Evolutionary conservation across 2,329 filamentous ascomycete species (phyloP).

Genomic region (Lanzia echinophila): DNA sequence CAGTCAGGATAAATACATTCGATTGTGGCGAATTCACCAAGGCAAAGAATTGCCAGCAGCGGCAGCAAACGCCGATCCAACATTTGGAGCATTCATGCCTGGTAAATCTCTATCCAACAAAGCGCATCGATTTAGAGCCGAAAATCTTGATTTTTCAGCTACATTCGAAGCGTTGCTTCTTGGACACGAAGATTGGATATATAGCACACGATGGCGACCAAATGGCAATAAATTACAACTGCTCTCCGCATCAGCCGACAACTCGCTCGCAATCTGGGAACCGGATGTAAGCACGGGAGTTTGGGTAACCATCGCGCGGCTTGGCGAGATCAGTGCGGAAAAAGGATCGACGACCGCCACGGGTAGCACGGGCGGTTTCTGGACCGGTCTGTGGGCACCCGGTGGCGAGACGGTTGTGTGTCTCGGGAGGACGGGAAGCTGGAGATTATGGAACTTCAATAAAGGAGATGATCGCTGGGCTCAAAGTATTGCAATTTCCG

Average conservation of each 20-base stretch:
- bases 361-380: conserved; percentile 92
- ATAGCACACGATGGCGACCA: conserved; percentile 54
- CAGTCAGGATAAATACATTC: conserved; percentile 95
- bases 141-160: conserved; percentile 60
- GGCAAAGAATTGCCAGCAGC: conserved; percentile 58
- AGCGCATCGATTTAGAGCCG: conserved; percentile 65
- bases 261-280: conserved; percentile 90
- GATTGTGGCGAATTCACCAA: conserved; percentile 79
- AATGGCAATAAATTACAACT: conserved; percentile 52
- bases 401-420: conserved; percentile 68
- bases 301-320: conserved; percentile 78
- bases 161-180: conserved; percentile 92
- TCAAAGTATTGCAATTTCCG: conserved; percentile 70
- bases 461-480: conserved; percentile 60
- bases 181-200: conserved; percentile 98
- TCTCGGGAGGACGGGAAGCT: conserved; percentile 85
- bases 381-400: conserved; percentile 89
- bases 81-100: conserved; percentile 50
- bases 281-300: conserved; percentile 77
- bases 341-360: conserved; percentile 96
- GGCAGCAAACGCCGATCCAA: conserved; percentile 49
- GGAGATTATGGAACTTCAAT: conserved; percentile 75
- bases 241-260: conserved; percentile 88
- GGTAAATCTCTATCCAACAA: conserved; percentile 83
- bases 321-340: conserved; percentile 89